Evolutionary conservation across 257 asterid species (phyloP).

Genomic region (Gardenia jasminoides): DNA sequence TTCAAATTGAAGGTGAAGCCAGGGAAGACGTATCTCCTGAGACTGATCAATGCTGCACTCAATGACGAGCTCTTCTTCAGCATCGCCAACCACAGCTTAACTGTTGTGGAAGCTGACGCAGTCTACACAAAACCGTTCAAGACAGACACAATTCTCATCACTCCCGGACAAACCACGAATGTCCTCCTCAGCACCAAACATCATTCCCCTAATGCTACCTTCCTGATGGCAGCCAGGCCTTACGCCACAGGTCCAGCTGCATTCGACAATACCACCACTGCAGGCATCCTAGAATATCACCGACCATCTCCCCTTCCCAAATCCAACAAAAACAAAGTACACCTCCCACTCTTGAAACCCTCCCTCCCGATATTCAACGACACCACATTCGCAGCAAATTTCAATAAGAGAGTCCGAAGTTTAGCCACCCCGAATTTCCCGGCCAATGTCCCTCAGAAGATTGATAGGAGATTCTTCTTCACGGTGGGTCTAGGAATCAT

Average conservation of each 20-base stretch:
- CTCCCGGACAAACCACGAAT: constrained; percentile 72
- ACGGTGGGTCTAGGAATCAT: constrained; percentile 61
- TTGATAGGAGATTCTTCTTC: constrained; percentile 49
- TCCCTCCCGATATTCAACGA: constrained; percentile 35
- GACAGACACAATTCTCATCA: constrained; percentile 37
- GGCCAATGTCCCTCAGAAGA: constrained; percentile 47
- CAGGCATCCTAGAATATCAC: constrained; percentile 47
- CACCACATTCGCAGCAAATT: constrained; percentile 35
- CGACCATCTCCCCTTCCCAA: constrained; percentile 14
- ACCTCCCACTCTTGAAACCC: constrained; percentile 31
- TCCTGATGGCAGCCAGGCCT: constrained; percentile 53
- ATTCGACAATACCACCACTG: constrained; percentile 55
- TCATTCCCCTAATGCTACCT: constrained; percentile 42
- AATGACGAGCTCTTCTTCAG: constrained; percentile 63
- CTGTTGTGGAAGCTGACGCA: constrained; percentile 61
- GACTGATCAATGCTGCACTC: constrained; percentile 64
- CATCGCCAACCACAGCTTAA: constrained; percentile 54
- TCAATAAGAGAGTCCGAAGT: constrained; percentile 39
- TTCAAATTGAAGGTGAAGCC: constrained; percentile 56
- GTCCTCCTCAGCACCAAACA: constrained; percentile 43
- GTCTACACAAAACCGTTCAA: constrained; percentile 59
- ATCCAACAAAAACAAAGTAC: constrained; percentile 1
- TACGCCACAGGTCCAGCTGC: constrained; percentile 55
- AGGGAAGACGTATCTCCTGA: constrained; percentile 54
- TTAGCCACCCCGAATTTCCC: constrained; percentile 41